Evolutionary conservation across 768 basidiomycete species (phyloP), one percentile per base, ranked within the genome.

Genomic region (Leccinum uliginosum): DNA sequence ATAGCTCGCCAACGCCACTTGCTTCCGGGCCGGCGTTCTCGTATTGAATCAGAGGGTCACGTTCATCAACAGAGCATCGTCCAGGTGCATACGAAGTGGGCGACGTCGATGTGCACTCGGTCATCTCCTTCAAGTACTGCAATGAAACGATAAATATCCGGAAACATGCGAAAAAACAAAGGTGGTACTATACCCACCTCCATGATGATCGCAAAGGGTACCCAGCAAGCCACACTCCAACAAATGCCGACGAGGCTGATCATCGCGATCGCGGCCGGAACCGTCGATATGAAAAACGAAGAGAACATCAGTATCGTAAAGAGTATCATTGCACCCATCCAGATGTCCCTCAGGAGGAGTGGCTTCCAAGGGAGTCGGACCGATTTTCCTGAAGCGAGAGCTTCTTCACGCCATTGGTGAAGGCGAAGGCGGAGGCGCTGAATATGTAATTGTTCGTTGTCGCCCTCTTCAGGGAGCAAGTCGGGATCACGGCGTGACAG

Each of bases 191-290:
- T n/a, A n/a, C 80, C 50, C 60, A 83, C 93, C 83, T 95, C 94
- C 94, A 98, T 98, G 73, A 98, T 92, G 65, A 97, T 93, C 19
- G 94, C 90, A 63, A 97, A 97, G 3, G 94, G 94, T 15, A 92
- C 91, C 95, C 95, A 97, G 75, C 91, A 92, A n/a, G 95, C 92
- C 40, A 97, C 91, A 10, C 93, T 91, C 95, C 95, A 98, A 71
- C 89, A 95, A 35, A 97, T 88, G 44, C 95, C 95, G 23, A 96
- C 84, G 51, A 95, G 68, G 51, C 85, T 85, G 55, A 97, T 90
- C 65, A 89, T 85, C 17, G 86, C 71, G 15, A 91, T 91, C 9
- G 95, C 95, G 81, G 89, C 66, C 17, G 40, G 24, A 1, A 93
- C 90, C 1, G 87, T 91, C 11, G 79, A 79, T 63, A 98, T 84